Evolutionary conservation across 2,329 filamentous ascomycete genomes (phyloP).

Genomic region (Arthrobotrys sinensis): DNA sequence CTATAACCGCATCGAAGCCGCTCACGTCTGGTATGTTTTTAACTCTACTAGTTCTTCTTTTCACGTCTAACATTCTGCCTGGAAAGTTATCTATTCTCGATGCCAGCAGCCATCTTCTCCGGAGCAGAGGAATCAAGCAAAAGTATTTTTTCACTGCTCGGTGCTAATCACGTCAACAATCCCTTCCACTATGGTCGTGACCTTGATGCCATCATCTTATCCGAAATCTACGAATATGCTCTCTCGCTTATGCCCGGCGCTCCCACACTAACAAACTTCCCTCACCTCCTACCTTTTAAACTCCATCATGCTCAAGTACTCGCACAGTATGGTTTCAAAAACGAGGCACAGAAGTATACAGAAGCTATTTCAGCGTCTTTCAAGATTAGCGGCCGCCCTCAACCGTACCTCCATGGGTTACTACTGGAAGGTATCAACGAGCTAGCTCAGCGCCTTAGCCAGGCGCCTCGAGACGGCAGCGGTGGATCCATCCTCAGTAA

Average conservation of each 20-base stretch:
- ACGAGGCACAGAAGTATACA: constrained; percentile 91
- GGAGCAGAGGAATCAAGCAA: constrained; percentile 85
- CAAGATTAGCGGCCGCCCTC: constrained; percentile 84
- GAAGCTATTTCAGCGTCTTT: constrained; percentile 84
- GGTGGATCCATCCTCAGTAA: constrained; percentile 86
- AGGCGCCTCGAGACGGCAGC: constrained; percentile 84
- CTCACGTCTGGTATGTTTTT: constrained; percentile 80
- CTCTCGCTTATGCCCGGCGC: constrained; percentile 77
- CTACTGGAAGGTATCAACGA: constrained; percentile 86
- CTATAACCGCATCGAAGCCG: constrained; percentile 91
- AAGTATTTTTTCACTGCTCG: constrained; percentile 82
- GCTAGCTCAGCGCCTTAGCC: constrained; percentile 83
- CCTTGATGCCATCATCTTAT: constrained; percentile 89
- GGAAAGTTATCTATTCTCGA: constrained; percentile 81
- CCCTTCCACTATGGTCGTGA: constrained; percentile 82
- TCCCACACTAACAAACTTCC: constrained; percentile 74
- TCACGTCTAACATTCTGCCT: constrained; percentile 28
- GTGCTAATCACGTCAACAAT: constrained; percentile 82
- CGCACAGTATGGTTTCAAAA: constrained; percentile 84
- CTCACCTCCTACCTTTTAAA: constrained; percentile 92
- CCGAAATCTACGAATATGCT: constrained; percentile 94
- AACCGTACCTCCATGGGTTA: constrained; percentile 85
- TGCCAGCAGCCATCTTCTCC: constrained; percentile 79
- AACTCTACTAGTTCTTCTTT: background rate
- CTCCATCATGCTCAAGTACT: constrained; percentile 87